These are phyloP conservation scores for Waltiozyma sp. DNA, from an alignment of 1,139 yeast species.

Conservation along the genomic window DNA sequence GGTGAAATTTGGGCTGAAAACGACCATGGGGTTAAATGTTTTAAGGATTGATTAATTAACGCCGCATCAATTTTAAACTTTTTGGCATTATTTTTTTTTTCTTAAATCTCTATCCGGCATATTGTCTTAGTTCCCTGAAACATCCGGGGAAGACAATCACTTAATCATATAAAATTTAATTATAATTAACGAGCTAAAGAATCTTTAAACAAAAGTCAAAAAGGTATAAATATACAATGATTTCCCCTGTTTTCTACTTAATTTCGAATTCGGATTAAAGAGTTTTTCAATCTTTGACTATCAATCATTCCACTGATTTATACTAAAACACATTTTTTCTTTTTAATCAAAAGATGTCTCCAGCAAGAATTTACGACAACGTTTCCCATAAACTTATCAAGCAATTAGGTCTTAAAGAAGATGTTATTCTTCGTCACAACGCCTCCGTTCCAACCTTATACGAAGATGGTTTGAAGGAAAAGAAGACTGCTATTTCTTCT, in stretches of 20 bases:
- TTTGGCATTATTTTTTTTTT: too few species aligned
- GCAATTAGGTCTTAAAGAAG: slow-evolving; percentile 24
- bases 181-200: too few species aligned
- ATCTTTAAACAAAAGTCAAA: too few species aligned
- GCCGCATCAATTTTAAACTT: neutral
- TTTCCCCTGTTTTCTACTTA: neutral
- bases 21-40: neutral
- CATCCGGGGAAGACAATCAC: neutral
- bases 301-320: neutral
- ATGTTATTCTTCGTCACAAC: slow-evolving; percentile 49
- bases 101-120: neutral
- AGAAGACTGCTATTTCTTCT: slow-evolving; percentile 84
- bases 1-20: neutral
- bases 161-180: neutral
- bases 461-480: slow-evolving; percentile 87
- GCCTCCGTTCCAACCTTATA: slow-evolving; percentile 89
- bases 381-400: slow-evolving; percentile 16
- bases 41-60: neutral
- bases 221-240: neutral
- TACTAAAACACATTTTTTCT: too few species aligned
- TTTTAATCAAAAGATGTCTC: slow-evolving; percentile 18
- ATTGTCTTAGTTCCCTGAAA: neutral
- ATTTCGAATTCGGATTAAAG: too few species aligned
- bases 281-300: neutral
- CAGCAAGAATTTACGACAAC: slow-evolving; percentile 15